phyloP scores from a whole-genome alignment of 1,284 basidiomycete genomes.

The Naganishia albida region DNA sequence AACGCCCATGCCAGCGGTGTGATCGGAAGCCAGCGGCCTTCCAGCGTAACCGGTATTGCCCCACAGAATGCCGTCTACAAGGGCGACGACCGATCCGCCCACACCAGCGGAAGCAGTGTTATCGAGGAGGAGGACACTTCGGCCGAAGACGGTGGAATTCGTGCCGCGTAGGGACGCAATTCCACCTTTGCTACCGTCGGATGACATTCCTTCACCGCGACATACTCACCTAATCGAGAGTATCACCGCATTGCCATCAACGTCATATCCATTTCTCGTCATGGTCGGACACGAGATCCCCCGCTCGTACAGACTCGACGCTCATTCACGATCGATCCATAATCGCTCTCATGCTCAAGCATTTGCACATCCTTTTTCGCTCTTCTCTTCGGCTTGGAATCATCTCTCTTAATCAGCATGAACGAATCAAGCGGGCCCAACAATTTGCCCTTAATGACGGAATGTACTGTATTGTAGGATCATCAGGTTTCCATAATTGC shows the following conservation, averaged over 20 bases:
- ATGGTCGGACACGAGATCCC: too few relatives aligned
- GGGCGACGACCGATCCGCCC: slow-evolving; percentile 26
- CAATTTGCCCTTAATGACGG: not conserved
- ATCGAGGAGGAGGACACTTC: slow-evolving; percentile 33
- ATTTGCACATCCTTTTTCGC: too few relatives aligned
- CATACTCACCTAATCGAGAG: too few relatives aligned
- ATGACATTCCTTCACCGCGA: too few relatives aligned
- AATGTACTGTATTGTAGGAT: slow-evolving; percentile 1
- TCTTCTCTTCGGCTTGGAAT: not conserved
- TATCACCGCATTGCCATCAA: too few relatives aligned
- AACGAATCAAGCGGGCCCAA: not conserved
- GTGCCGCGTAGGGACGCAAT: not conserved
- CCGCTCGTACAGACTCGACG: too few relatives aligned
- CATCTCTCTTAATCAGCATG: not conserved
- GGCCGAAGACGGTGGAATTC: not conserved
- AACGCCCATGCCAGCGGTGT: slow-evolving; percentile 25
- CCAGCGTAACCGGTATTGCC: slow-evolving; percentile 12
- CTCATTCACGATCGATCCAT: too few relatives aligned
- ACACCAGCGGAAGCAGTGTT: slow-evolving; percentile 32
- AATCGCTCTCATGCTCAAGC: too few relatives aligned
- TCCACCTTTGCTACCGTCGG: too few relatives aligned
- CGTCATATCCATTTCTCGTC: too few relatives aligned
- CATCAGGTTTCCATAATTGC: not conserved
- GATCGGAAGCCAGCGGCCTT: slow-evolving; percentile 31
- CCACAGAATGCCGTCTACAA: slow-evolving; percentile 1